A percentile compares a stretch with the other conserved stretches of the same genome.
phyloP scores from a whole-genome alignment of 192 early-diverging fungal genomes.

The Phlyctochytrium arcticum region DNA sequence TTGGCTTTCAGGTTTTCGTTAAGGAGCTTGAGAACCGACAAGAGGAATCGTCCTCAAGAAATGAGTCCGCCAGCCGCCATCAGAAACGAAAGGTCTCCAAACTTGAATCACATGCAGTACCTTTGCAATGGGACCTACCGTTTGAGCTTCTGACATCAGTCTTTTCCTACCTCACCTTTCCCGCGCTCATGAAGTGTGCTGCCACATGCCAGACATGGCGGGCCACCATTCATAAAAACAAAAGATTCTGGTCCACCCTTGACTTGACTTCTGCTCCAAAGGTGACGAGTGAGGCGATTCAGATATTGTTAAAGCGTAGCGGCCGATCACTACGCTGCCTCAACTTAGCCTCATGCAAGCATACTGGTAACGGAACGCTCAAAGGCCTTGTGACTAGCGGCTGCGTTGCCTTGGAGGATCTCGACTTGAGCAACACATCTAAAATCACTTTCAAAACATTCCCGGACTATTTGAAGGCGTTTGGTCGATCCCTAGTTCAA shows the following conservation, averaged over 20 bases:
- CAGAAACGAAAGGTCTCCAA: background rate
- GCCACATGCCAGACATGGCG: background rate
- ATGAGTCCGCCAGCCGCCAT: background rate
- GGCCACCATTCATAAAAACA: background rate
- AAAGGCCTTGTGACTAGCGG: background rate
- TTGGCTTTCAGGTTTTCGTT: background rate
- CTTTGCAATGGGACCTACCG: background rate
- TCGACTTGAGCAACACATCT: background rate
- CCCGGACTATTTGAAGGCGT: background rate
- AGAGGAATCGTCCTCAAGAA: background rate
- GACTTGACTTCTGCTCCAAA: background rate
- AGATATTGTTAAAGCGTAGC: background rate
- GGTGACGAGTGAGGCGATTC: background rate
- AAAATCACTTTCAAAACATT: background rate
- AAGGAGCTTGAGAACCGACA: background rate
- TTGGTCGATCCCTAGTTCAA: background rate
- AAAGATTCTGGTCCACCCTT: background rate
- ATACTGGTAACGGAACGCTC: background rate
- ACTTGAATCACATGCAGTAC: background rate
- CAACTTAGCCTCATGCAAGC: background rate
- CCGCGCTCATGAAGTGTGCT: background rate
- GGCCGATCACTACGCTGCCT: background rate
- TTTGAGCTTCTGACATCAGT: constrained; percentile 2
- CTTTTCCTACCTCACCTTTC: background rate
- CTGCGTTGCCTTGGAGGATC: background rate